Evolutionary conservation across 768 basidiomycete species (phyloP).

Genomic region (Cystobasidium onofrii): DNA sequence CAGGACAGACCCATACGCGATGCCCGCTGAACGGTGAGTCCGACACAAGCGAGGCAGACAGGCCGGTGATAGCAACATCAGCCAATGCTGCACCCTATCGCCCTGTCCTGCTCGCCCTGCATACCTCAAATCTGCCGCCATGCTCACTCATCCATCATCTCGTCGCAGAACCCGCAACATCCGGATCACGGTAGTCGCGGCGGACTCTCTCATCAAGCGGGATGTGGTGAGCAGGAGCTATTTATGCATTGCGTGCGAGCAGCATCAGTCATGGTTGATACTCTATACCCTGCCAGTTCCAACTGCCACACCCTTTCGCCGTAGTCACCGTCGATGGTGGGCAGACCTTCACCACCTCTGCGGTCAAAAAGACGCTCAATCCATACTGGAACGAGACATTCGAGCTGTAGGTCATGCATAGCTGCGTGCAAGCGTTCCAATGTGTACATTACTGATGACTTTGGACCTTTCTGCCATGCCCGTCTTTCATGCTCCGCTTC

Average conservation of each 20-base stretch:
- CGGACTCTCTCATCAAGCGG: conserved; percentile 83
- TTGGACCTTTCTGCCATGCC: not conserved
- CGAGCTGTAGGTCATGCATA: conserved; percentile 65
- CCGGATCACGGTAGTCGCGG: conserved; percentile 58
- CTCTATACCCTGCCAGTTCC: too few species aligned
- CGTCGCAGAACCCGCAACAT: conserved; percentile 25
- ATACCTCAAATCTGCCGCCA: not conserved
- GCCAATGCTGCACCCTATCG: too few species aligned
- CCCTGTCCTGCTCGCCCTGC: not conserved
- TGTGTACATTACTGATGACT: not conserved
- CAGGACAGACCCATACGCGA: not conserved
- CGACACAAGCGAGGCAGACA: not conserved
- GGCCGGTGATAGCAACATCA: not conserved
- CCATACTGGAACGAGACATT: conserved; percentile 98
- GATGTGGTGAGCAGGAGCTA: conserved; percentile 54
- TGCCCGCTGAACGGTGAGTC: not conserved
- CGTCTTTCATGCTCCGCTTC: too few species aligned
- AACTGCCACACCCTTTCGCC: conserved; percentile 94
- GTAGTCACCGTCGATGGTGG: conserved; percentile 97
- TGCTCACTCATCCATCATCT: not conserved
- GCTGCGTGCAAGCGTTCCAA: not conserved
- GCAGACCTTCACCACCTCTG: conserved; percentile 91
- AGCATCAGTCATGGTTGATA: too few species aligned
- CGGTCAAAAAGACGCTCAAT: conserved; percentile 90
- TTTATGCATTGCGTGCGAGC: too few species aligned